phyloP scores from a whole-genome alignment of 495 filamentous ascomycete genomes.

The Podospora pseudoanserina region DNA sequence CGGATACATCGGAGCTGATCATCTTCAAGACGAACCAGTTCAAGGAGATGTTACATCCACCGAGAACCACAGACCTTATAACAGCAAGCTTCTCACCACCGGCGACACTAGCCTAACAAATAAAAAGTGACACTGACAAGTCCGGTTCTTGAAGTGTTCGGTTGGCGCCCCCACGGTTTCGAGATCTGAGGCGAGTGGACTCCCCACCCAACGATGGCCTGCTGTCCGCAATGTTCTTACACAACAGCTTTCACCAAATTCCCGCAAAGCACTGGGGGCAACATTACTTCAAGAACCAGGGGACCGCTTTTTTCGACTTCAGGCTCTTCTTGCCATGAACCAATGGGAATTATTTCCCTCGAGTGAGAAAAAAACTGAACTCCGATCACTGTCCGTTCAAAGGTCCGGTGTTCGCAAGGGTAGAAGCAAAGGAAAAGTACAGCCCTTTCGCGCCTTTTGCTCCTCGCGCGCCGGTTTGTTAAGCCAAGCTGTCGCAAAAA shows the following conservation, averaged over 20 bases:
- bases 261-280: slow-evolving; percentile 9
- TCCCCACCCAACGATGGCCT: slow-evolving; percentile 14
- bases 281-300: slow-evolving; percentile 3
- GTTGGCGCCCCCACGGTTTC: slow-evolving; percentile 16
- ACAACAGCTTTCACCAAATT: slow-evolving; percentile 23
- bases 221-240: slow-evolving; percentile 9
- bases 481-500: slow-evolving; percentile 12
- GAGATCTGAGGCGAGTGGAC: slow-evolving; percentile 6
- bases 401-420: not conserved
- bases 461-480: slow-evolving; percentile 10
- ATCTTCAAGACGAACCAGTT: not conserved
- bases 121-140: not conserved
- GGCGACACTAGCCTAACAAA: not conserved
- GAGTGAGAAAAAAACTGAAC: slow-evolving; percentile 8
- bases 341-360: slow-evolving; percentile 14
- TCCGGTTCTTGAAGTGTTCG: not conserved
- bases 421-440: not conserved
- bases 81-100: not conserved
- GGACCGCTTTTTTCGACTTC: slow-evolving; percentile 18
- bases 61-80: not conserved
- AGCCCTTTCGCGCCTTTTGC: not conserved
- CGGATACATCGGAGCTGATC: slow-evolving; percentile 18
- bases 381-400: slow-evolving; percentile 20
- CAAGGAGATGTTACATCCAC: slow-evolving; percentile 2
- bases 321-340: slow-evolving; percentile 17